phyloP scores from a whole-genome alignment of 2,329 filamentous ascomycete species.

The Cytospora piceae region DNA sequence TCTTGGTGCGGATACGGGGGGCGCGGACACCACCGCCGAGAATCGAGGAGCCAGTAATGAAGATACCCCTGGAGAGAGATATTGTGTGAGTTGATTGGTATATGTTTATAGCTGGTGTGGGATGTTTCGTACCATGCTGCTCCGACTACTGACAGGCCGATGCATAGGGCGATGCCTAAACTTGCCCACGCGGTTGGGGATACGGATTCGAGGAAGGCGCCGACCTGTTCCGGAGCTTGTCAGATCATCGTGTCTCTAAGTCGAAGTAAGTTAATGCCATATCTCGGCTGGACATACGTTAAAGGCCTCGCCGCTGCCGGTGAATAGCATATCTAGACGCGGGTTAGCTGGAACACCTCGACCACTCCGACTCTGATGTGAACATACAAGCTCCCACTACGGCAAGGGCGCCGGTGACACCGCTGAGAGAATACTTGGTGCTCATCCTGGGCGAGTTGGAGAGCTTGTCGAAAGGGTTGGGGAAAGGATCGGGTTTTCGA shows the following conservation, averaged over 20 bases:
- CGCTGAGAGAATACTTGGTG: conserved; percentile 71
- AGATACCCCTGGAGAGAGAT: conserved; percentile 77
- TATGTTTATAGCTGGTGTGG: background rate
- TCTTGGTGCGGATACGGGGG: conserved; percentile 98
- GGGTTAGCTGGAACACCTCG: conserved; percentile 26
- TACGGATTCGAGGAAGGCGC: conserved; percentile 89
- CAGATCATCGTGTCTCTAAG: conserved; percentile 11
- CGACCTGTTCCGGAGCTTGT: conserved; percentile 62
- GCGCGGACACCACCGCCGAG: conserved; percentile 95
- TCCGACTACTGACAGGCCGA: conserved; percentile 93
- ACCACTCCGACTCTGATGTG: conserved; percentile 1
- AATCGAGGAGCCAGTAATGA: conserved; percentile 97
- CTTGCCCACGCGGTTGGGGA: conserved; percentile 95
- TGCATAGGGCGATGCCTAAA: conserved; percentile 89
- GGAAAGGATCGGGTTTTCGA: background rate
- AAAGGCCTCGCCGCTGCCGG: conserved; percentile 92
- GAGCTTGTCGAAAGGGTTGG: conserved; percentile 15
- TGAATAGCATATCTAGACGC: conserved; percentile 92
- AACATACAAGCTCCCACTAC: conserved; percentile 80
- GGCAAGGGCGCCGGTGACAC: conserved; percentile 67
- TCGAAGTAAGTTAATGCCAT: background rate
- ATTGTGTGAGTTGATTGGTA: conserved; percentile 6
- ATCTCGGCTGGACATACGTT: conserved; percentile 65
- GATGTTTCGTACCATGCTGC: conserved; percentile 79
- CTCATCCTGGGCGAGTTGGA: conserved; percentile 60